Evolutionary conservation across 768 basidiomycete genomes (phyloP), one percentile per base, ranked within the genome.

Genomic region (Boletus coccyginus): DNA sequence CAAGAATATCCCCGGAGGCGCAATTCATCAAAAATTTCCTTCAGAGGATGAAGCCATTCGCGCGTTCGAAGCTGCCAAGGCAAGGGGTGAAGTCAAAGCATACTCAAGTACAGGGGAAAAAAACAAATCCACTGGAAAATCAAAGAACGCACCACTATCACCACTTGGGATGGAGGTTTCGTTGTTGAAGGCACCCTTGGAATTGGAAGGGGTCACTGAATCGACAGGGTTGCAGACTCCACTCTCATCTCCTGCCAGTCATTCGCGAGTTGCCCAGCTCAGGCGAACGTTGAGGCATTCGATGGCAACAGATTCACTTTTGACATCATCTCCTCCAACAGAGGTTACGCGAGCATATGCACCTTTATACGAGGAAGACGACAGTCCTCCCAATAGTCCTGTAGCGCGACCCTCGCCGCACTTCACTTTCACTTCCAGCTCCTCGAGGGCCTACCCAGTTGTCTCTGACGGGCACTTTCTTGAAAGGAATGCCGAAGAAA

Each of bases 21-120:
- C 79, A 3, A 57, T 77, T 7, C 65, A 74, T 59, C 74, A 84
- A 55, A 70, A 78, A 44, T 83, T 79, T 59, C 10, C 55, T 3
- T 71, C 77, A 4, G 61, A 76, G 57, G 76, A 70, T 31, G 76
- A 82, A 57, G 83, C 83, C 1, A 36, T 43, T 21, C 58, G 61
- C 7, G 65, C 63, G n/a, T 74, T 69, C 50, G 60, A 65, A 51
- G 68, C 63, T 13, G 71, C 73, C 46, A 32, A 29, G n/a, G 56
- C 57, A 40, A 66, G 66, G 45, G 71, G 69, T 13, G 69, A 74
- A 45, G 65, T 72, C 46, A 52, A n/a, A 42, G 60, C 57, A 38
- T 50, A 65, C 50, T 49, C 57, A 42, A 24, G 49, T 16, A 38
- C 41, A 29, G 45, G 32, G 8, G 38, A 44, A 35, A 49, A 52